Conservation (phyloP, 495 filamentous ascomycete species). For the Penicillium diatomitis region DNA sequence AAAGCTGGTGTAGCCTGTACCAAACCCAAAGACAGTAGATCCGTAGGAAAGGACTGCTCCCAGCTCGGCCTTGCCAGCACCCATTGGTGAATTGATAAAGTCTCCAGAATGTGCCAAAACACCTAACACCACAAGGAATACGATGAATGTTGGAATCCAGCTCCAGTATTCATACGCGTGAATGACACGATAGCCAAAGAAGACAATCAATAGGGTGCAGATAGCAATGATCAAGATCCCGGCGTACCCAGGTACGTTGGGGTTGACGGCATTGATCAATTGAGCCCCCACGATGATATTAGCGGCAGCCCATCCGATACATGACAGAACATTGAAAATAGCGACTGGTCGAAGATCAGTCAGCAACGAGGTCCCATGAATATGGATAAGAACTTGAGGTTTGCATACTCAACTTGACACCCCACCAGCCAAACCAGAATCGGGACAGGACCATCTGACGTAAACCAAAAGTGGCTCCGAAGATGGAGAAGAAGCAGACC, state of each 20-base stretch:
- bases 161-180: slow-evolving; percentile 47
- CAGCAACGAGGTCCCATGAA: slow-evolving; percentile 17
- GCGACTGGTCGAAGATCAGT: slow-evolving; percentile 29
- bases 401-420: slow-evolving; percentile 13
- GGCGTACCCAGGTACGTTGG: slow-evolving; percentile 33
- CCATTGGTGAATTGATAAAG: slow-evolving; percentile 26
- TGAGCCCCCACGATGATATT: slow-evolving; percentile 15
- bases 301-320: slow-evolving; percentile 13
- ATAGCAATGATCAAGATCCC: slow-evolving; percentile 45
- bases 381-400: no score
- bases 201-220: slow-evolving; percentile 35
- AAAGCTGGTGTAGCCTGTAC: slow-evolving; percentile 14
- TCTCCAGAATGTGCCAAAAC: slow-evolving; percentile 42
- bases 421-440: slow-evolving; percentile 41
- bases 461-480: slow-evolving; percentile 43
- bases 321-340: slow-evolving; percentile 32
- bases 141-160: slow-evolving; percentile 36
- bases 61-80: slow-evolving; percentile 34
- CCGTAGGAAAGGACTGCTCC: slow-evolving; percentile 10
- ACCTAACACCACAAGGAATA: slow-evolving; percentile 43
- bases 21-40: slow-evolving; percentile 13
- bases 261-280: slow-evolving; percentile 13
- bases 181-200: slow-evolving; percentile 43
- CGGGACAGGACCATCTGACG: slow-evolving; percentile 49
- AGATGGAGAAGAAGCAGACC: slow-evolving; percentile 42